These are phyloP conservation scores for Leishmania major DNA, from an alignment of 208 protist species.

Conservation along the genomic window DNA sequence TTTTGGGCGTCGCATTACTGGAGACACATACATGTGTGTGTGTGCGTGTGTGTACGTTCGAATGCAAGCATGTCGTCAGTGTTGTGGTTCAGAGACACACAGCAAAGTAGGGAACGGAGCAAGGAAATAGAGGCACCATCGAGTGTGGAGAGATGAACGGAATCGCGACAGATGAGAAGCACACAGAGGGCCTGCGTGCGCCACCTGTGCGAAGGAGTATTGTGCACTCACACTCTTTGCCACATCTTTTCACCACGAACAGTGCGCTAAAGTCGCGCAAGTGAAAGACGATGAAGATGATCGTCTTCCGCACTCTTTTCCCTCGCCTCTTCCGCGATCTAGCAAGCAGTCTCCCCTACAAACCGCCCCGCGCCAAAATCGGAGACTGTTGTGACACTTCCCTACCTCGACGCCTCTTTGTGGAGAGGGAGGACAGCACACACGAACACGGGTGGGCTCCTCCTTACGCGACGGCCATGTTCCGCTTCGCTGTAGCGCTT, in stretches of 20 bases:
- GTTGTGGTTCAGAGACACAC: background rate
- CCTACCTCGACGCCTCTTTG: background rate
- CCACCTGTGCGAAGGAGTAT: background rate
- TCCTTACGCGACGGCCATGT: too few relatives aligned
- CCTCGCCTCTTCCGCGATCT: background rate
- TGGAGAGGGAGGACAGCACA: background rate
- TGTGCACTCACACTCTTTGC: background rate
- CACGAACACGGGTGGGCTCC: background rate
- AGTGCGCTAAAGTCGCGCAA: background rate
- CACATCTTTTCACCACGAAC: background rate
- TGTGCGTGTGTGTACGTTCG: background rate
- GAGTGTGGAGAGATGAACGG: too few relatives aligned
- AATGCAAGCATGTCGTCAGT: background rate
- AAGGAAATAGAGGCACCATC: background rate
- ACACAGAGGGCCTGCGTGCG: background rate
- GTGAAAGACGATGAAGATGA: background rate
- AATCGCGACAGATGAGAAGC: background rate
- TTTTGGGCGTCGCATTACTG: background rate
- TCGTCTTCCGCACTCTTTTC: background rate
- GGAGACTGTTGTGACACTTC: background rate
- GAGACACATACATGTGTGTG: background rate
- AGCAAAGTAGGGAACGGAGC: background rate
- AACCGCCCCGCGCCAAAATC: background rate
- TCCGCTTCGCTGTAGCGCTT: background rate
- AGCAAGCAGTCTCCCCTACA: background rate